Conservation (phyloP, 2,329 filamentous ascomycete genomes). For the Venturia pyrina region DNA sequence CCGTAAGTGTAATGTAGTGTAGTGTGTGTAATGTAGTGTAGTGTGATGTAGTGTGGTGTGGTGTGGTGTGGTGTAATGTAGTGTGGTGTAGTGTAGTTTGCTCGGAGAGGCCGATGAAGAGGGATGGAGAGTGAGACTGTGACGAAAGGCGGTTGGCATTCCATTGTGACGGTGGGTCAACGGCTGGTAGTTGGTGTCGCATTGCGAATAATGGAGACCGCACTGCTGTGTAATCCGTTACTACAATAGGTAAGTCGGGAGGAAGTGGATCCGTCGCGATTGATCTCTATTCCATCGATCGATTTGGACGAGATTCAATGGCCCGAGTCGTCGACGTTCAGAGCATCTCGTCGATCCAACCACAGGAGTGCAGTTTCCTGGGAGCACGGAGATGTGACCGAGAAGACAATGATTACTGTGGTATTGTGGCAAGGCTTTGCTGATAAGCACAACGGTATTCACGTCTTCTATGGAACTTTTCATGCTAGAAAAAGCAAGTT, state of each 20-base stretch:
- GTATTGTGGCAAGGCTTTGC: no score
- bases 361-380: not conserved
- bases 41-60: no score
- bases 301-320: not conserved
- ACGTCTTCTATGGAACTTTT: not conserved
- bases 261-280: not conserved
- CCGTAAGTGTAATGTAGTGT: no score
- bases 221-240: not conserved
- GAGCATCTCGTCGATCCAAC: no score
- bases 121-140: not conserved
- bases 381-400: not conserved
- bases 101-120: not conserved
- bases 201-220: not conserved
- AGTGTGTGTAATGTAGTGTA: constrained; percentile 22
- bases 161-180: not conserved
- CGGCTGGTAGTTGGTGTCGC: not conserved
- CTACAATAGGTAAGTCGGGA: not conserved
- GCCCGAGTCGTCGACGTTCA: no score
- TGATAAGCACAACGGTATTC: not conserved
- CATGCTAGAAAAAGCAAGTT: not conserved
- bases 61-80: no score
- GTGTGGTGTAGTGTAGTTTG: not conserved
- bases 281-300: not conserved
- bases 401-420: not conserved
- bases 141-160: not conserved